Evolutionary conservation across 257 asterid genomes (phyloP).

Genomic region (Catharanthus roseus): DNA sequence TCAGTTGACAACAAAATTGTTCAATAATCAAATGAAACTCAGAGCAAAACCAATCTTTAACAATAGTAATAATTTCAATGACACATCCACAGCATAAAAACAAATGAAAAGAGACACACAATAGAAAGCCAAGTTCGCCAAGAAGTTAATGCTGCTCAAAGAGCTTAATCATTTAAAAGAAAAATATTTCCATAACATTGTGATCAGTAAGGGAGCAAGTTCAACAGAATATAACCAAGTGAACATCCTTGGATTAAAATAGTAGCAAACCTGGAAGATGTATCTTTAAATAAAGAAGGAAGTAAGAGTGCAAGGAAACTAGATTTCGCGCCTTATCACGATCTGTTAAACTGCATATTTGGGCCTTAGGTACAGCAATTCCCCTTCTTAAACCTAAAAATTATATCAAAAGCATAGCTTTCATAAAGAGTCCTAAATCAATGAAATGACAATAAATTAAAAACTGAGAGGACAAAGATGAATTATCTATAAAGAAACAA

Average conservation of each 20-base stretch:
- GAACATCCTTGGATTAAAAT: neutral
- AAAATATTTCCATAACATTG: neutral
- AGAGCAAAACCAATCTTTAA: too few relatives aligned
- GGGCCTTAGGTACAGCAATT: constrained; percentile 11
- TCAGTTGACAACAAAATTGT: neutral
- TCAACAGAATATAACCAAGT: too few relatives aligned
- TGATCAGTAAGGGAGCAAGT: neutral
- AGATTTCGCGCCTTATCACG: constrained; percentile 17
- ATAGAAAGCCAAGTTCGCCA: neutral
- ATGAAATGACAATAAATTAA: neutral
- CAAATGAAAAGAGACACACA: neutral
- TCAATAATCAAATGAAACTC: too few relatives aligned
- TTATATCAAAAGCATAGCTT: neutral
- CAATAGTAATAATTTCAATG: neutral
- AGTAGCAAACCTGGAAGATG: constrained; percentile 25
- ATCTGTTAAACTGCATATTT: constrained; percentile 19
- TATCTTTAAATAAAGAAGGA: constrained; percentile 3
- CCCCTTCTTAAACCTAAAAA: constrained; percentile 25
- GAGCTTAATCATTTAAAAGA: neutral
- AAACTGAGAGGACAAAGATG: too few relatives aligned
- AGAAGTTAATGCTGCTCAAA: neutral
- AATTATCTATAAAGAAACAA: constrained; percentile 5
- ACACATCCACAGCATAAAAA: neutral
- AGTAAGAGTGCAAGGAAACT: constrained; percentile 8
- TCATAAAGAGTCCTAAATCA: neutral